Conservation (phyloP, 129 eudicot species). For the Flaveria brownii region DNA sequence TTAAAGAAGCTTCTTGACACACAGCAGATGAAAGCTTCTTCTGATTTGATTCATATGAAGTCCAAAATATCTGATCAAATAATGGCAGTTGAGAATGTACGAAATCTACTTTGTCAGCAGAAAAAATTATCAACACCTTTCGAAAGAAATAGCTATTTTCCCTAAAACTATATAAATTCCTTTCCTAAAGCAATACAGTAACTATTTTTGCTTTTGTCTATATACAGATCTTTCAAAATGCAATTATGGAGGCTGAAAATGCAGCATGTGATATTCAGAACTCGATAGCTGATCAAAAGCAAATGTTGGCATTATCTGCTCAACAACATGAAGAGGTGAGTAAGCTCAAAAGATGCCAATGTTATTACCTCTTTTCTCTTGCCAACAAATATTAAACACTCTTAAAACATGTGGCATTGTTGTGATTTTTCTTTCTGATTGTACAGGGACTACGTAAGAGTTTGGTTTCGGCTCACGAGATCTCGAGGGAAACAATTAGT, state of each 20-base stretch:
- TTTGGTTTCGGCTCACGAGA: conserved; percentile 66
- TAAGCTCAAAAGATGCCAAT: neutral
- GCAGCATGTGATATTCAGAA: conserved; percentile 55
- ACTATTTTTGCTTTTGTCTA: neutral
- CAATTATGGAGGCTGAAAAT: conserved; percentile 62
- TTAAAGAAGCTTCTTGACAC: conserved; percentile 53
- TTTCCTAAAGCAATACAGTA: neutral
- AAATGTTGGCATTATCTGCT: conserved; percentile 61
- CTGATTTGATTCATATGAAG: conserved; percentile 61
- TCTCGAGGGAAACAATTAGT: conserved; percentile 57
- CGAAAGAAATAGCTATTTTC: too few species aligned
- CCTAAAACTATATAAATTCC: neutral
- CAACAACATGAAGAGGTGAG: conserved; percentile 79
- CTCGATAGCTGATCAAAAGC: conserved; percentile 57
- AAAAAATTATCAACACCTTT: too few species aligned
- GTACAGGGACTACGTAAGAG: conserved; percentile 61
- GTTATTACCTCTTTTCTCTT: neutral
- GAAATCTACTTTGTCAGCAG: conserved; percentile 1
- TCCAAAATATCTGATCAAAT: conserved; percentile 50
- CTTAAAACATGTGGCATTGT: neutral
- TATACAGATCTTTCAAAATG: conserved; percentile 62
- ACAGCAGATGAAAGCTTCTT: conserved; percentile 51
- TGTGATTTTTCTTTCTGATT: conserved; percentile 18
- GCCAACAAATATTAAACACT: neutral
- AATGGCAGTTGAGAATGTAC: conserved; percentile 65